These are phyloP conservation scores for Tetrahymena malaccensis DNA, from an alignment of 73 alveolate species.

Conservation along the genomic window DNA sequence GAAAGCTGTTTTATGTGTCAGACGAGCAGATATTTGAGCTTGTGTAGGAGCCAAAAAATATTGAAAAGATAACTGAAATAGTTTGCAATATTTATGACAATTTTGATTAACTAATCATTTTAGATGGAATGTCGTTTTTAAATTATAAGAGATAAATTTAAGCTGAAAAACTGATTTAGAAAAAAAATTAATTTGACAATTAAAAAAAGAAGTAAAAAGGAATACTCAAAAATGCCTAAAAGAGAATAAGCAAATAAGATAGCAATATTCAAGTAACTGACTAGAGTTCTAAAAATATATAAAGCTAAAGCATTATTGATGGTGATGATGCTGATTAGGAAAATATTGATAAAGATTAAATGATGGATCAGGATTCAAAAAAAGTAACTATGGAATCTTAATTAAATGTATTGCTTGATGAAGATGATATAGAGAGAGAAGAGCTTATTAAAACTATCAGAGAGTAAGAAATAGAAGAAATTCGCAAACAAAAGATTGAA, in stretches of 20 bases:
- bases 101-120: neutral
- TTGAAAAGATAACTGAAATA: neutral
- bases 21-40: neutral
- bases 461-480: neutral
- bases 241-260: neutral
- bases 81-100: neutral
- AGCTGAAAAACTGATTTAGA: neutral
- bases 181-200: neutral
- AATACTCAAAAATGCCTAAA: neutral
- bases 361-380: neutral
- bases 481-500: neutral
- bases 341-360: neutral
- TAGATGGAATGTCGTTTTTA: neutral
- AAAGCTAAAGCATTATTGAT: neutral
- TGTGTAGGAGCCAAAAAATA: neutral
- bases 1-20: neutral
- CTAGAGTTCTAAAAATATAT: neutral
- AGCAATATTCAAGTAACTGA: neutral
- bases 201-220: neutral
- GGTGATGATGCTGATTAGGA: neutral
- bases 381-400: neutral
- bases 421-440: neutral
- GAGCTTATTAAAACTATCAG: neutral
- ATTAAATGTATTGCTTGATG: neutral
- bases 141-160: neutral